A percentile compares a stretch with the other conserved stretches of the same genome.
These are phyloP conservation scores for Spongispora temasekensis DNA, from an alignment of 1,284 basidiomycete species.

Conservation along the genomic window DNA sequence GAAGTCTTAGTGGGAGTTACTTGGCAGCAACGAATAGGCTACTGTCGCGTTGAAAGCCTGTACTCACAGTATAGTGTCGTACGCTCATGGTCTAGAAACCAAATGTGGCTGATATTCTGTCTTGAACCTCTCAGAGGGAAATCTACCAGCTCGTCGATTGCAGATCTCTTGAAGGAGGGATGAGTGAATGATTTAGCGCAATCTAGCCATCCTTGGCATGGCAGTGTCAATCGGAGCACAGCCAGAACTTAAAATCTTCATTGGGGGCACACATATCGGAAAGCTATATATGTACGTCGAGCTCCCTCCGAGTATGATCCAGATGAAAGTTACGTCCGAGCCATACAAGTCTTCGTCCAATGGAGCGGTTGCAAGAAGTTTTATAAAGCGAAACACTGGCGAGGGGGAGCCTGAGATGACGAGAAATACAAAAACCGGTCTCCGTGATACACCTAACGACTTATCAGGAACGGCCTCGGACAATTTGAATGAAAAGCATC, in stretches of 20 bases:
- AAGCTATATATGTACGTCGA: background rate
- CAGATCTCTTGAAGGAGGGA: background rate
- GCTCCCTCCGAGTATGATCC: background rate
- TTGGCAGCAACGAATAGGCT: too few relatives aligned
- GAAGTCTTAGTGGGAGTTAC: too few relatives aligned
- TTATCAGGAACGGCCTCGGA: background rate
- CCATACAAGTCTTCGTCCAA: background rate
- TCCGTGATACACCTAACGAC: constrained; percentile 1
- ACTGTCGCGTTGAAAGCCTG: background rate
- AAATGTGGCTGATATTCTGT: background rate
- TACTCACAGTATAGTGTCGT: constrained; percentile 22
- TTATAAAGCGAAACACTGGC: background rate
- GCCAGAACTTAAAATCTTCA: background rate
- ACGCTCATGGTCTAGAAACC: constrained; percentile 8
- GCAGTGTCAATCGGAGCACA: background rate
- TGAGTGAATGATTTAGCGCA: background rate
- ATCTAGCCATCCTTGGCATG: background rate
- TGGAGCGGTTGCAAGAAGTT: background rate
- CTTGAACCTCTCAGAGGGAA: background rate
- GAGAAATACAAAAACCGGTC: background rate
- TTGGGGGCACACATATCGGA: background rate
- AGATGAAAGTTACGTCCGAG: background rate
- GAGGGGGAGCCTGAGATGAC: background rate
- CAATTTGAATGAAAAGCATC: background rate
- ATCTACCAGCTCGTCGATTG: background rate